These are phyloP conservation scores for Avena atlantica DNA, from an alignment of 176 grass and related monocot genomes.

Conservation along the genomic window DNA sequence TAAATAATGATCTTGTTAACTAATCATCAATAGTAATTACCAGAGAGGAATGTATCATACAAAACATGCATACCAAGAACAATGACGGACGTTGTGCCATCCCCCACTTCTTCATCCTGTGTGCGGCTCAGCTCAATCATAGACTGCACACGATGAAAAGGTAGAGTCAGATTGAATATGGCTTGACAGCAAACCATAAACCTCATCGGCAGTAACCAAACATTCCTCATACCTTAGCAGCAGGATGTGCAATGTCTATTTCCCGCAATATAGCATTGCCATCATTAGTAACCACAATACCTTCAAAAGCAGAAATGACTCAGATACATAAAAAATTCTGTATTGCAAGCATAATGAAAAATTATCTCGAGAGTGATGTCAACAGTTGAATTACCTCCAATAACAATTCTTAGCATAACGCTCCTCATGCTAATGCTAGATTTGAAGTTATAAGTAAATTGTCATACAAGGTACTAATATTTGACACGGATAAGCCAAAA, in stretches of 20 bases:
- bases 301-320: slow-evolving; percentile 46
- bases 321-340: neutral
- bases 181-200: neutral
- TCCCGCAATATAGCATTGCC: slow-evolving; percentile 98
- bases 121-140: slow-evolving; percentile 99
- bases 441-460: slow-evolving; percentile 2
- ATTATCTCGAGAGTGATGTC: neutral
- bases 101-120: slow-evolving; percentile 99
- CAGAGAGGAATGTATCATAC: neutral
- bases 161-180: neutral
- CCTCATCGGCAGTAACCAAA: neutral
- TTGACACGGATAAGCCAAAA: neutral
- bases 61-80: slow-evolving; percentile 74
- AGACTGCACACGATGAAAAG: slow-evolving; percentile 46
- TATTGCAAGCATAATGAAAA: slow-evolving; percentile 15
- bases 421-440: neutral
- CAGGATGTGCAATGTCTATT: slow-evolving; percentile 96
- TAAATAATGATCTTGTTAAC: neutral
- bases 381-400: slow-evolving; percentile 17
- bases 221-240: slow-evolving; percentile 73
- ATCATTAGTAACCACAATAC: slow-evolving; percentile 98
- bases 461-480: neutral
- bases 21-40: neutral
- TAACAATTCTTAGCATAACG: neutral
- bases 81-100: slow-evolving; percentile 99